Percentiles rank a stretch among this genome's conserved stretches.
Conservation (phyloP, 306 rosid species). For the Castanospermum australe region DNA sequence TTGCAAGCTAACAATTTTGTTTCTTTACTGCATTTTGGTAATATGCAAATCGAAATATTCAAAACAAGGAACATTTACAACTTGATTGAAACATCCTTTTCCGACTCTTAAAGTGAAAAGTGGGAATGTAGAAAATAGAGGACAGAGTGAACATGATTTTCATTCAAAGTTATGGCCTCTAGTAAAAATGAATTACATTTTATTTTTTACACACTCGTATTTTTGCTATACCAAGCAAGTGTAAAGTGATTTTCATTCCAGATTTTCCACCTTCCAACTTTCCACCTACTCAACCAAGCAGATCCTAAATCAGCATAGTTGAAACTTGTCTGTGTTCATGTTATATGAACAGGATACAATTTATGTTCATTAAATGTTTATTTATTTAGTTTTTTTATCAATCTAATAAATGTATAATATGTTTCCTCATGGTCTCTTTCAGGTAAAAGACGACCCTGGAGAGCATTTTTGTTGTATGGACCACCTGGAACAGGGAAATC, state of each 20-base stretch:
- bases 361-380: not conserved
- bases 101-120: not conserved
- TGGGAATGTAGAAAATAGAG: not conserved
- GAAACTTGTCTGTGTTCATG: not conserved
- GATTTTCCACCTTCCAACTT: not conserved
- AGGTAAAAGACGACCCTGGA: slow-evolving; percentile 96
- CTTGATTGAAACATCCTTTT: not conserved
- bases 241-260: not conserved
- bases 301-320: not conserved
- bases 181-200: not conserved
- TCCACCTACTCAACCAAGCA: not conserved
- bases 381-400: not conserved
- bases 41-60: not conserved
- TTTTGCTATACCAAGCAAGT: not conserved
- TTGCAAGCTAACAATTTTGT: not conserved
- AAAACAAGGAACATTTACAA: not conserved
- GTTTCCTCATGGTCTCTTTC: not conserved
- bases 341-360: not conserved
- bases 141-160: not conserved
- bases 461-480: slow-evolving; percentile 92
- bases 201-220: not conserved
- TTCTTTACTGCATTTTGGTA: not conserved
- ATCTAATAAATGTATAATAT: slow-evolving; percentile 10
- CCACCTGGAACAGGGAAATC: slow-evolving; percentile 99
- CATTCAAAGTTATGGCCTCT: not conserved